Base-by-base conservation (phyloP, 2,329 filamentous ascomycete species). In the Exserohilum turcica region DNA sequence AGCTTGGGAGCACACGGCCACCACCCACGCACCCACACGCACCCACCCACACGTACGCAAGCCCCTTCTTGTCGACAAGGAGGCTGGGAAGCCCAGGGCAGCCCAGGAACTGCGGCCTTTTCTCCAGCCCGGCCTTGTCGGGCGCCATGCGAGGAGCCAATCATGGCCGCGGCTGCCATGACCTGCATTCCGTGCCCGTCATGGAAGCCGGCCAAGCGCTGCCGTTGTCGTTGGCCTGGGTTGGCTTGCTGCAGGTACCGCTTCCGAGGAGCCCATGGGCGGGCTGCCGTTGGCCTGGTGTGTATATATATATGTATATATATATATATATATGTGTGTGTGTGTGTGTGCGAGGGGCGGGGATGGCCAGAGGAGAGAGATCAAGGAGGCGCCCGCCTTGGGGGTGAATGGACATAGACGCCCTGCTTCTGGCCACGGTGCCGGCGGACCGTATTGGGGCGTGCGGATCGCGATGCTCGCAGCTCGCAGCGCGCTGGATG, bases 21-120 rank as follows among this genome's bases (percentile, higher is more conserved):
- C 29, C 6, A 12, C 13, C 4, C 13, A 27, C 42, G 8, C 40
- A 24, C 40, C 24, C 40, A 15, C 28, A 37, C 49, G 43, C 38
- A n/a, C 38, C 28, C 38, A 28, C 38, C n/a, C 33, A 18, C 38
- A 54, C 59, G 55, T 63, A 59, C 58, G 58, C 64, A 50, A 38
- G 45, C 50, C 36, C 48, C 39, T 39, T 61, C 55, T 52, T 58
- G 16, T 19, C 19, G 35, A 44, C 29, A 56, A 55, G 65, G 60
- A 66, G 65, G 63, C 63, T 66, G 65, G 65, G 63, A 57, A 52
- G 52, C 56, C 13, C 60, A 65, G 59, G 67, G 70, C 63, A 63
- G 32, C 29, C 29, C 37, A 27, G 36, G 36, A 15, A 33, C 15
- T 43, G 44, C 50, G 44, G 44, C 39, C 46, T 42, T 10, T 60